Base-by-base conservation (phyloP, 352 stramenopile genomes). In the Thalassiosira pacifica region DNA sequence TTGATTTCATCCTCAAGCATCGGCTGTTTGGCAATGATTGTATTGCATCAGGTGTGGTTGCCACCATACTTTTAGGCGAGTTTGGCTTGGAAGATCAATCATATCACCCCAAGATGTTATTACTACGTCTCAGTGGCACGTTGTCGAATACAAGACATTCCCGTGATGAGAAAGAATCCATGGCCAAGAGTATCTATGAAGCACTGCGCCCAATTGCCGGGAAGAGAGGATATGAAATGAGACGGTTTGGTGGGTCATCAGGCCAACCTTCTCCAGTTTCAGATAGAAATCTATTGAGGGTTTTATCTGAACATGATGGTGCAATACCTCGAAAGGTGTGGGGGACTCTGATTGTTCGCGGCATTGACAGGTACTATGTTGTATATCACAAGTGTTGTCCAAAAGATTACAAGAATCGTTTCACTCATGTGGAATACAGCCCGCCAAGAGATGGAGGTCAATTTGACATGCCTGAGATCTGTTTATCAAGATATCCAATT, bases 21-120 rank as follows among this genome's bases (percentile, higher is more conserved):
- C 2, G 29, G 9, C 19, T 69, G 9, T 69, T 69, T 69, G 32
- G 29, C 10, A 69, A 48, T 69, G 61, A 69, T 48, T 29, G 53
- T 9, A 45, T 69, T 53, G 24, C 29, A n/a, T n/a, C 5, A 19
- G 61, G 53, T 24, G 61, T 69, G 18, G 61, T 53, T 52, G 27
- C 19, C 8, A 69, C 61, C 9, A 52, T 69, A 22, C 48, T 69
- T 26, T 32, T 69, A 10, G 61, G 61, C 18, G 18, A 48, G 26
- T 69, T 69, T 48, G 16, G 19, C 18, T 27, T 48, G 13, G 22
- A 52, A 24, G 24, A 31, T 4, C n/a, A 19, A 27, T 13, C 26
- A 11, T 22, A 32, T 5, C 11, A 29, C 16, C 13, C 11, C 9
- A 69, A 69, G 61, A 42, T 69, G 31, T 32, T 69, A 29, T 26